Evolutionary conservation across 225 moss, liverwort and hornwort species (phyloP), one percentile per base, ranked within the genome.

Genomic region (Lunularia cruciata): DNA sequence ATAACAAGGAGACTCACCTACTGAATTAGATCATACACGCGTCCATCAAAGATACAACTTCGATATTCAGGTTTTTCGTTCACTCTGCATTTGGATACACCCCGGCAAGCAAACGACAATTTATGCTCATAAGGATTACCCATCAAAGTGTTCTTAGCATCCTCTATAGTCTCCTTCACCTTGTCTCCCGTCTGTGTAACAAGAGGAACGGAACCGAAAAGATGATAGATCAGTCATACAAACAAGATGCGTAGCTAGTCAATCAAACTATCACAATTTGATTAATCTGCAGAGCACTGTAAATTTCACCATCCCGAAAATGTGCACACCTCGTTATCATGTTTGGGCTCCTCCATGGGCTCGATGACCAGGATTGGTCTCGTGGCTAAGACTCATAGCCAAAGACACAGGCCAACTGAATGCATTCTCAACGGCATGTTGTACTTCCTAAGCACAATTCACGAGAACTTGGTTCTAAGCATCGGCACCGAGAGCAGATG

Each of bases 361-460:
- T 40, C 43, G 63, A 40, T 30, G n/a, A n/a, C n/a, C n/a, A n/a
- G n/a, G n/a, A n/a, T n/a, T n/a, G n/a, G n/a, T 42, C 15, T 43
- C 63, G 39, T 63, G 23, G 13, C 38, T 22, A 26, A 63, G 12
- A 27, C 39, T 25, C 63, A 63, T 63, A 4, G 43, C 63, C 1
- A 63, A 43, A 38, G 63, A 63, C 40, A 63, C 63, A 42, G 63
- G 63, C 63, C 63, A 63, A 45, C 63, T 63, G 43, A 63, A 63
- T 14, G 63, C 63, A 63, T 63, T 63, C 63, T 63, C 63, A 42
- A 63, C 63, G 6, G 63, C 63, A 11, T 63, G 27, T 43, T 42
- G 63, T 23, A 40, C 27, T 63, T 43, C 63, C 63, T 63, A 40
- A 22, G 19, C 58, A 59, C 34, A 20, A 12, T 34, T 35, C 58